phyloP scores from a whole-genome alignment of 2,329 filamentous ascomycete genomes.

The Lasiodiplodia gonubiensis region DNA sequence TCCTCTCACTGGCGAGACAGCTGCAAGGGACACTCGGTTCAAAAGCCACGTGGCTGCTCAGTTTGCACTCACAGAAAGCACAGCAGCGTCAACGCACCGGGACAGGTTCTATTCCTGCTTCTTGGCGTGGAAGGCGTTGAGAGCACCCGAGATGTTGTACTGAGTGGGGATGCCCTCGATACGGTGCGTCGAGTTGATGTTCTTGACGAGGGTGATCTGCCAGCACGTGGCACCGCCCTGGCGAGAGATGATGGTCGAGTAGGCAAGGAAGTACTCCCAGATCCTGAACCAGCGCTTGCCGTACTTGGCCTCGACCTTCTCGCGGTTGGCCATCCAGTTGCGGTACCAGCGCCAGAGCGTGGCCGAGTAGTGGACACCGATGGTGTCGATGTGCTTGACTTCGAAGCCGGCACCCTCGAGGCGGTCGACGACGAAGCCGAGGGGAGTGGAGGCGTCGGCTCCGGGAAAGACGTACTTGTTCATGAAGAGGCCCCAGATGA shows the following conservation, averaged over 20 bases:
- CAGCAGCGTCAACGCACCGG: constrained; percentile 4
- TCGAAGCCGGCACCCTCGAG: constrained; percentile 89
- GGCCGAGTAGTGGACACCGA: constrained; percentile 95
- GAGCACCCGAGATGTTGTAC: constrained; percentile 70
- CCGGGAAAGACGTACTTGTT: constrained; percentile 99
- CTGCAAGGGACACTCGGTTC: neutral
- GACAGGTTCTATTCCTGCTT: constrained; percentile 3
- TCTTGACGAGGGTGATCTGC: constrained; percentile 87
- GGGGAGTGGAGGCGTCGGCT: constrained; percentile 91
- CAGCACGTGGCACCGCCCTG: constrained; percentile 86
- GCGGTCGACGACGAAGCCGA: constrained; percentile 83
- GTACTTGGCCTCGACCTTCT: constrained; percentile 94
- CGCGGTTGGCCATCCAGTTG: constrained; percentile 94
- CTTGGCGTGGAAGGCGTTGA: constrained; percentile 56
- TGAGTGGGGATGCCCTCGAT: constrained; percentile 74
- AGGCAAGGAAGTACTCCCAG: constrained; percentile 91
- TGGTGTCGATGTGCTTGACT: constrained; percentile 88
- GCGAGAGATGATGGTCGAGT: constrained; percentile 80
- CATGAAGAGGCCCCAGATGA: constrained; percentile 99
- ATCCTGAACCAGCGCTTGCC: constrained; percentile 95
- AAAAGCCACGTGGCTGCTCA: neutral
- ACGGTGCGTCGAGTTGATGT: constrained; percentile 85
- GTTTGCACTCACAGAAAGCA: neutral
- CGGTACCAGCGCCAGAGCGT: constrained; percentile 98
- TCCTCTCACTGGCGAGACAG: neutral